These are phyloP conservation scores for Niveomyces coronatus DNA, from an alignment of 2,329 filamentous ascomycete genomes.

Conservation along the genomic window DNA sequence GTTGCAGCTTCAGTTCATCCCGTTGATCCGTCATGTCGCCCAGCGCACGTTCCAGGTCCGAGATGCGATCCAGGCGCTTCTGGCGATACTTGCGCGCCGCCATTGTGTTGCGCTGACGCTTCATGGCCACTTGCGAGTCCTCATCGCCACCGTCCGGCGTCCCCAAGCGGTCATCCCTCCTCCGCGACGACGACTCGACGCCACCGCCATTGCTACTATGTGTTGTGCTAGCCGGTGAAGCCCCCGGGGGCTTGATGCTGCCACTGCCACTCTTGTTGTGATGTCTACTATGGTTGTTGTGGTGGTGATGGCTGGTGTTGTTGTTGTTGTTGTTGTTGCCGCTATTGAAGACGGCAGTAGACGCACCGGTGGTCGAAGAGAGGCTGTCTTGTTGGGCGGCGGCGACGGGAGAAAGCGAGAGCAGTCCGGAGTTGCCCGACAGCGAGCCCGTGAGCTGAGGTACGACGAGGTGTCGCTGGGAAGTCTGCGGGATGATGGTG, in stretches of 20 bases:
- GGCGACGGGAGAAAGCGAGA: neutral
- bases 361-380: neutral
- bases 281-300: neutral
- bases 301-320: no score
- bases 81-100: constrained; percentile 64
- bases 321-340: no score
- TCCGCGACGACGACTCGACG: constrained; percentile 4
- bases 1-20: constrained; percentile 51
- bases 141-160: constrained; percentile 16
- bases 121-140: constrained; percentile 27
- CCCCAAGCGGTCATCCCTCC: neutral
- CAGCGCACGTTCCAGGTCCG: constrained; percentile 49
- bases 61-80: constrained; percentile 57
- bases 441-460: constrained; percentile 5
- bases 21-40: constrained; percentile 49
- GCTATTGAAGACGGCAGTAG: no score
- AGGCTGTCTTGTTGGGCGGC: neutral
- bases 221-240: constrained; percentile 3
- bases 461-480: constrained; percentile 5
- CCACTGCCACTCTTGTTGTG: neutral
- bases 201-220: no score
- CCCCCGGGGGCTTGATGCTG: no score
- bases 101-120: constrained; percentile 58
- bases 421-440: constrained; percentile 2
- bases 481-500: constrained; percentile 4